Percentiles rank a stretch among this genome's conserved stretches.
These are phyloP conservation scores for Corylus avellana DNA, from an alignment of 306 rosid genomes.

Conservation along the genomic window DNA sequence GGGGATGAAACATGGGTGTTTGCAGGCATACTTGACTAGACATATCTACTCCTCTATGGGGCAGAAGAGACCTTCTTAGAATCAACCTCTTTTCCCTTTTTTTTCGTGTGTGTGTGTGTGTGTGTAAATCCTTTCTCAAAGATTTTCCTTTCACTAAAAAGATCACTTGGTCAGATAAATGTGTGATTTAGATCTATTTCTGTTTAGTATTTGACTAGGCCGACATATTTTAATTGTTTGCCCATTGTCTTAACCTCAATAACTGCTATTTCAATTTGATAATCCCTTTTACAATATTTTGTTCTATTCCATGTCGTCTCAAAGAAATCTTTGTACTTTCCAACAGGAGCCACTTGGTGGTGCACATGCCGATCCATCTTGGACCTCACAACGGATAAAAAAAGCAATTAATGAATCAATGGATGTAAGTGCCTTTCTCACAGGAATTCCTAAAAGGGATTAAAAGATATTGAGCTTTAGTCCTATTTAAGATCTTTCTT, in stretches of 20 bases:
- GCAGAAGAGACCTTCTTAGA: conserved; percentile 4
- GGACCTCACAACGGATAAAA: conserved; percentile 89
- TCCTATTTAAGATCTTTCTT: conserved; percentile 29
- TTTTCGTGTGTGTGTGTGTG: not conserved
- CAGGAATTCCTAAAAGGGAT: conserved; percentile 19
- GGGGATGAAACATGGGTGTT: not conserved
- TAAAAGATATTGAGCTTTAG: conserved; percentile 13
- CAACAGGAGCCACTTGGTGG: conserved; percentile 93
- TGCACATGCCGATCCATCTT: conserved; percentile 81
- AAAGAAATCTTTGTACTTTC: conserved; percentile 29
- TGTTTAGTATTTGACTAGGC: not conserved
- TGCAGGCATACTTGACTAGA: not conserved
- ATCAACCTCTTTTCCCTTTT: not conserved
- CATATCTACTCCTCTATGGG: not conserved
- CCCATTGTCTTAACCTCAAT: conserved; percentile 7
- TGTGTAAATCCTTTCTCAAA: not conserved
- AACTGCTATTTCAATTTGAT: conserved; percentile 17
- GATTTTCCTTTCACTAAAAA: not conserved
- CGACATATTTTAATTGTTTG: not conserved
- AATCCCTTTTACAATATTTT: not conserved
- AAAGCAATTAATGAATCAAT: conserved; percentile 67
- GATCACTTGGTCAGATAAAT: not conserved
- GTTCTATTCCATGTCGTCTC: conserved; percentile 9
- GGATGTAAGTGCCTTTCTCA: conserved; percentile 61
- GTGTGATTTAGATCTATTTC: not conserved